A percentile compares a stretch with the other conserved stretches of the same genome.
These are phyloP conservation scores for Cymbidium sinense DNA, from an alignment of 106 monocot genomes.

Conservation along the genomic window DNA sequence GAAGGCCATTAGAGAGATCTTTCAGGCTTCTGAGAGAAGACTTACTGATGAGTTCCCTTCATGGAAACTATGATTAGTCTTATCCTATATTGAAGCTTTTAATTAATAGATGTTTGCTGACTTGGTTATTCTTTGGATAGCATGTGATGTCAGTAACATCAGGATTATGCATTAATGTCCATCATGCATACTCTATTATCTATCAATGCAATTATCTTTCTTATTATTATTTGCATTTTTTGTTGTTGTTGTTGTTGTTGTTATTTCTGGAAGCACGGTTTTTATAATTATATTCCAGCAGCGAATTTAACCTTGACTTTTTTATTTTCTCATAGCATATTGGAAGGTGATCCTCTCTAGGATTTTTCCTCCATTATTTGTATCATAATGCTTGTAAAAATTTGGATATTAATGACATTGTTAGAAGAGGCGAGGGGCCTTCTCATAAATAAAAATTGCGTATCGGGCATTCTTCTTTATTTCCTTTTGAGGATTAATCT, in stretches of 20 bases:
- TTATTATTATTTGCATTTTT: background rate
- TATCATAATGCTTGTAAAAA: no score
- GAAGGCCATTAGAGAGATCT: constrained; percentile 42
- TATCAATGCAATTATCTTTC: constrained; percentile 1
- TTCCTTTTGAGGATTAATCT: no score
- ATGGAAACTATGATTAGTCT: background rate
- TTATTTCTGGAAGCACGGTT: background rate
- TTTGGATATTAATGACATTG: no score
- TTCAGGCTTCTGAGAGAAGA: constrained; percentile 26
- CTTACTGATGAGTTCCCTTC: constrained; percentile 4
- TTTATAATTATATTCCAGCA: background rate
- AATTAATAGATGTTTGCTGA: background rate
- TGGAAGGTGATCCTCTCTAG: no score
- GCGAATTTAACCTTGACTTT: background rate
- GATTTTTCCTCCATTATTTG: no score
- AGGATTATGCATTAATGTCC: background rate
- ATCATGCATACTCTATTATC: background rate
- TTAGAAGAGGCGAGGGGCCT: no score
- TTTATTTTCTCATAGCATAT: no score
- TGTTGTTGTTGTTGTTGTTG: background rate
- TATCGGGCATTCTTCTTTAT: no score
- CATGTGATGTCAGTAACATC: background rate
- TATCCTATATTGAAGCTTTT: background rate
- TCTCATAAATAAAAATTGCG: no score
- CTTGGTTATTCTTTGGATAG: background rate